These are phyloP conservation scores for Verticillium zaregamsianum DNA, from an alignment of 2,329 filamentous ascomycete species.

Conservation along the genomic window DNA sequence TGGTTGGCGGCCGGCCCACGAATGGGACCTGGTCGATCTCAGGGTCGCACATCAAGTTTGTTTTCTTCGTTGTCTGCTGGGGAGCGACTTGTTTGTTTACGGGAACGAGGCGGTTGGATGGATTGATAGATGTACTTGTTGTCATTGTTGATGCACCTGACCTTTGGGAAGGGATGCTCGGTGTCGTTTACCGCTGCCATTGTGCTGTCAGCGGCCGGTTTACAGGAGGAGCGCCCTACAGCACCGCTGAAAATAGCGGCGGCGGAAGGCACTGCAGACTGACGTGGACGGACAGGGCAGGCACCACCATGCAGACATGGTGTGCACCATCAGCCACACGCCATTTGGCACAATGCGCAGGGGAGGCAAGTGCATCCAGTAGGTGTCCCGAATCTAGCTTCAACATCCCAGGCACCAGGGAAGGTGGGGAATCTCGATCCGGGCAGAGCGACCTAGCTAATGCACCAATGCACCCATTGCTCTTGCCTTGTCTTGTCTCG, in stretches of 20 bases:
- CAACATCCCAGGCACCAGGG: not conserved
- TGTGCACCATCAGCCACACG: not conserved
- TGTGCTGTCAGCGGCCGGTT: not conserved
- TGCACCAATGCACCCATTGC: not conserved
- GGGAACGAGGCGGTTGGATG: not conserved
- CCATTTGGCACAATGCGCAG: not conserved
- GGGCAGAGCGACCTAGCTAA: not conserved
- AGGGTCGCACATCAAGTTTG: not conserved
- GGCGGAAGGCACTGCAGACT: not conserved
- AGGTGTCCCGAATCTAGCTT: not conserved
- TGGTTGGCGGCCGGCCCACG: not conserved
- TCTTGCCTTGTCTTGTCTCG: not conserved
- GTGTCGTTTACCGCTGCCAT: not conserved
- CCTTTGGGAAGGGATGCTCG: not conserved
- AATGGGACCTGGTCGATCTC: not conserved
- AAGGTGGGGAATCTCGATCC: not conserved
- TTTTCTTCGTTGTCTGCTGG: not conserved
- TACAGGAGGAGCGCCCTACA: not conserved
- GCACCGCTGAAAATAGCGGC: not conserved
- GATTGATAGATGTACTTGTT: not conserved
- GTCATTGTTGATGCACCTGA: not conserved
- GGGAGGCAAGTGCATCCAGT: not conserved
- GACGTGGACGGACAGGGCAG: not conserved
- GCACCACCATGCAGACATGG: not conserved
- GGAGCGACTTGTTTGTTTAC: not conserved